Evolutionary conservation across 805 yeast species (phyloP), one percentile per base, ranked within the genome.

Genomic region (Candida ascalaphidarum): DNA sequence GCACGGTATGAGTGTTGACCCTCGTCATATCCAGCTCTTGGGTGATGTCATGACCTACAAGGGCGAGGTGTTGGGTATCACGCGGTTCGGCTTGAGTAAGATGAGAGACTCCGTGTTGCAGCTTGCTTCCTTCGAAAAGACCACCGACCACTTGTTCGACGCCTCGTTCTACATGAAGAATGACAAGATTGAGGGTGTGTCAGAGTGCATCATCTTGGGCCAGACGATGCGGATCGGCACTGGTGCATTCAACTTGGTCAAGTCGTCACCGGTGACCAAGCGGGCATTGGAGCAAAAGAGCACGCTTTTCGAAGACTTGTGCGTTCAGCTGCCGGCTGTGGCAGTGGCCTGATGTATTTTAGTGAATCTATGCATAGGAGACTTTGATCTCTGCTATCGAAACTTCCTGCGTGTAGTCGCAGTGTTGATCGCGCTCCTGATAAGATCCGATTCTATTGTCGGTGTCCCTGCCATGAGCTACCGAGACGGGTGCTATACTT

Each of bases 1-100:
- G 58, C 98, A 92, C 66, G 99, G 99, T 59, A 92, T 92, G 98
- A 84, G 95, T 54, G 96, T 92, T 27, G 99, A 92, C 68, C 98
- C 97, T 36, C 95, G 99, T 68, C 99, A 92, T 56, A 88, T 94
- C 53, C 97, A 92, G 62, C 65, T 92, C 26, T 64, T 92, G 39
- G 98, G 98, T 40, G 99, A 92, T 57, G 97, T 92, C 27, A 92
- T 92, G 99, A 85, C 97, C 0, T 92, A 84, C 56, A 92, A 92
- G 61, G 99, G 99, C 35, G 98, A 92, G 53, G 95, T 92, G 9
- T 69, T 94, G 43, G 98, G 99, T 57, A 92, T 92, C 51, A 92
- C 99, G 2, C 74, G 99, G 61, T 92, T 92, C 48, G 99, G 99
- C 42, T 68, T 92, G 43, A 89, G 96, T 46, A 92, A 94, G 56